phyloP scores from a whole-genome alignment of 2,329 filamentous ascomycete species.

The Aureobasidium sp. region DNA sequence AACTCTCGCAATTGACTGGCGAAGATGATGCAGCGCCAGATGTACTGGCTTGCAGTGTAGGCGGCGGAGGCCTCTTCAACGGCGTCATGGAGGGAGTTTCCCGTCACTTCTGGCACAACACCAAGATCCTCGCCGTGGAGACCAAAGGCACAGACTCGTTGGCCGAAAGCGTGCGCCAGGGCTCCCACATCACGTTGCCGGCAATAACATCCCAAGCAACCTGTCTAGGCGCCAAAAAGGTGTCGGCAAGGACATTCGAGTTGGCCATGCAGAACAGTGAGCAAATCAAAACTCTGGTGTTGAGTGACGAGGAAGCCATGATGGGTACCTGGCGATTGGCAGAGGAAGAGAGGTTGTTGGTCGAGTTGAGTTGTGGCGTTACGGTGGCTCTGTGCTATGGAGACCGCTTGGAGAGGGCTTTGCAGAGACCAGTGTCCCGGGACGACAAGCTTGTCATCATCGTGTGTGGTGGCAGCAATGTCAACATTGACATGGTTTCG shows the following conservation, averaged over 20 bases:
- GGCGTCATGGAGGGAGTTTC: conserved; percentile 67
- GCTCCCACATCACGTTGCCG: conserved; percentile 51
- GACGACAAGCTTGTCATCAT: conserved; percentile 72
- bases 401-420: conserved; percentile 50
- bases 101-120: conserved; percentile 31
- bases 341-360: conserved; percentile 72
- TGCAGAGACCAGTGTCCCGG: conserved; percentile 56
- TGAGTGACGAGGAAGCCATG: conserved; percentile 72
- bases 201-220: conserved; percentile 70
- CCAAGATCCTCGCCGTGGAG: conserved; percentile 63
- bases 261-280: conserved; percentile 46
- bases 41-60: conserved; percentile 69
- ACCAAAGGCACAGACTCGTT: conserved; percentile 68
- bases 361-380: conserved; percentile 81
- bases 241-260: conserved; percentile 61
- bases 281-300: conserved; percentile 53
- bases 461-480: conserved; percentile 64
- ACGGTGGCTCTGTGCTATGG: conserved; percentile 64
- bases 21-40: conserved; percentile 46
- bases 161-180: conserved; percentile 52
- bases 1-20: conserved; percentile 31
- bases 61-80: conserved; percentile 72
- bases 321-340: conserved; percentile 69
- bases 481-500: conserved; percentile 45
- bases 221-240: conserved; percentile 65